A percentile compares a stretch with the other conserved stretches of the same genome.
These are phyloP conservation scores for Termitomyces sp. DNA, from an alignment of 768 basidiomycete genomes.

Conservation along the genomic window DNA sequence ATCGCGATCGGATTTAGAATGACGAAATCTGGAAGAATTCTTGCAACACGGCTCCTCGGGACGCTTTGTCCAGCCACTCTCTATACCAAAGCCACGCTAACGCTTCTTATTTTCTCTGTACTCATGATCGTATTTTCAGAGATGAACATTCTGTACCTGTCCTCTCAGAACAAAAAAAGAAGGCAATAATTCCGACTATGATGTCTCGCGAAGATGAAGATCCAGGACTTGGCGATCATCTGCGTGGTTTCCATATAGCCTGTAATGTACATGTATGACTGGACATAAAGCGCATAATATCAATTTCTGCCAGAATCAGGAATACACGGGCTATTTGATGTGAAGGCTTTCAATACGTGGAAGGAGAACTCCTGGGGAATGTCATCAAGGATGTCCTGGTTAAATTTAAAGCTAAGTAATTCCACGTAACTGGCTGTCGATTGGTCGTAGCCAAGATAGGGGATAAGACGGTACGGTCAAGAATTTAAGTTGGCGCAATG, in stretches of 20 bases:
- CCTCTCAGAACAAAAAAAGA: constrained; percentile 40
- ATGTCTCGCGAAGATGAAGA: constrained; percentile 33
- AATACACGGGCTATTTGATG: too few species aligned
- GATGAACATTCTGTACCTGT: constrained; percentile 39
- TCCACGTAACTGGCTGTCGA: too few species aligned
- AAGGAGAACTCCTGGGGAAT: too few species aligned
- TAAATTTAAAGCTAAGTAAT: too few species aligned
- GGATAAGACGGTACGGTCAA: too few species aligned
- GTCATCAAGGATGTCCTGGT: too few species aligned
- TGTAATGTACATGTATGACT: constrained; percentile 26
- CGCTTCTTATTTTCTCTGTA: constrained; percentile 37
- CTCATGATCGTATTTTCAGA: constrained; percentile 34
- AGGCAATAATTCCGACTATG: constrained; percentile 32
- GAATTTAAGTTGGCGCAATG: too few species aligned
- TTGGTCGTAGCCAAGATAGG: too few species aligned
- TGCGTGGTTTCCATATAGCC: constrained; percentile 52
- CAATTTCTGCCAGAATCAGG: too few species aligned
- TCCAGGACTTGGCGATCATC: constrained; percentile 45
- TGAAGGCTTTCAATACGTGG: too few species aligned
- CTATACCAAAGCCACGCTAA: constrained; percentile 47
- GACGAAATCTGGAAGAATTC: constrained; percentile 59
- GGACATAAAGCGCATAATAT: neutral
- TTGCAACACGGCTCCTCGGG: constrained; percentile 59
- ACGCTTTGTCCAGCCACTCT: constrained; percentile 44
- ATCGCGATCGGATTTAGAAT: constrained; percentile 56